Base-by-base conservation (phyloP, 148 eudicot species). In the Fallopia convolvulus region DNA sequence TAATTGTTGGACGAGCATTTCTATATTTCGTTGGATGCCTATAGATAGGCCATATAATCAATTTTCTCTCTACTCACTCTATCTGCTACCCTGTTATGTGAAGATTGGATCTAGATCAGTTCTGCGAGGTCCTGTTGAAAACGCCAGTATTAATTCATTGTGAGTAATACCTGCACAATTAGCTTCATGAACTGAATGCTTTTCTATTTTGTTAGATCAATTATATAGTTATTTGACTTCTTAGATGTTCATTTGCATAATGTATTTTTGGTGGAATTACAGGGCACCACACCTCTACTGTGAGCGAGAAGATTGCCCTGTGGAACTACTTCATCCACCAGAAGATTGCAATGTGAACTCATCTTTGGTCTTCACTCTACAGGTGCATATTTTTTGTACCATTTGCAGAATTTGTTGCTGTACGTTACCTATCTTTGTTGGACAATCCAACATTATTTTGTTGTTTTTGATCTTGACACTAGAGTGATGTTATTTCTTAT, bases 271-370 rank as follows among this genome's bases (percentile, higher is more conserved):
- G 7, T 46, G 52, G 7, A 42, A 18, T 40, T 72, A 41, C 84
- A 93, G 97, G 85, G 77, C 84, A 42, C 91, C 93, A 18, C 86
- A 79, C 70, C 95, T 88, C 63, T 89, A 91, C 76, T 93, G 98
- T 81, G 90, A 88, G 55, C 85, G 74, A 70, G 84, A 80, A 81
- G 87, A 83, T 74, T 93, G 98, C 83, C 98, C 98, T 61, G 78
- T 44, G 48, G 98, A 93, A 83, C 83, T 93, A 74, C 85, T 93
- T 81, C 92, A 91, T 86, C 98, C 98, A 42, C 97, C 97, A 77
- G 98, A 93, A 82, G 97, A 93, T 85, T 93, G 98, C 86, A 91
- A 87, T 46, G 84, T 93, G 83, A 93, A 93, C 85, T 87, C 94
- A 70, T 88, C 98, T 78, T 80, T 93, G 77, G 82, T 97, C 78